Conservation (phyloP, 805 yeast genomes). For the Wickerhamiella nectarea region DNA sequence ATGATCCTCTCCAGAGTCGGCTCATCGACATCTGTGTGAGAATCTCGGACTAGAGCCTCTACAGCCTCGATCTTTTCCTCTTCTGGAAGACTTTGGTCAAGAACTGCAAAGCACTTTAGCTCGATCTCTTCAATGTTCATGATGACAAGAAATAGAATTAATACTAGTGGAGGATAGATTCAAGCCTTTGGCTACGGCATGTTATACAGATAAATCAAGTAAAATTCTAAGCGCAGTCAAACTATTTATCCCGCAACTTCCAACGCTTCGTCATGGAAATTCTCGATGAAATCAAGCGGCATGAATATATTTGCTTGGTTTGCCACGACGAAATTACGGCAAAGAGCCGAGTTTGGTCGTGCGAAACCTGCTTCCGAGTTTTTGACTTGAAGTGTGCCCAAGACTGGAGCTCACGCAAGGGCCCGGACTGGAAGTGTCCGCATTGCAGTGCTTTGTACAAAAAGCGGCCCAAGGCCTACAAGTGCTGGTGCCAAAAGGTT, state of each 20-base stretch:
- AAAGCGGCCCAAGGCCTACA: constrained; percentile 9
- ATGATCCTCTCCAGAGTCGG: constrained; percentile 27
- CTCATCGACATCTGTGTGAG: constrained; percentile 13
- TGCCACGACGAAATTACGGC: constrained; percentile 74
- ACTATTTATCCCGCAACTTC: not conserved
- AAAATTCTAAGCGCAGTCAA: too few species aligned
- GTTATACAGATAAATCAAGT: too few species aligned
- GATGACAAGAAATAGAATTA: not conserved
- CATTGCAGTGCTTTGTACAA: constrained; percentile 14
- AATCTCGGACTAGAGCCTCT: constrained; percentile 25
- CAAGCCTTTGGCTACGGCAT: too few species aligned
- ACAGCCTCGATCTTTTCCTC: constrained; percentile 31
- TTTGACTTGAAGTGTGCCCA: constrained; percentile 75
- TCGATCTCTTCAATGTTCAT: constrained; percentile 2
- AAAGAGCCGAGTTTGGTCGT: constrained; percentile 61
- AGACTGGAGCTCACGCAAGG: constrained; percentile 72
- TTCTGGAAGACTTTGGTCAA: constrained; percentile 26
- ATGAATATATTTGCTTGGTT: constrained; percentile 70
- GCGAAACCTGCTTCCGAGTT: constrained; percentile 63
- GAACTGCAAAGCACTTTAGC: constrained; percentile 22
- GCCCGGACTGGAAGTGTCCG: constrained; percentile 19
- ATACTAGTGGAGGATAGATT: not conserved
- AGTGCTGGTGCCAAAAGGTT: constrained; percentile 20
- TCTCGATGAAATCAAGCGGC: constrained; percentile 44
- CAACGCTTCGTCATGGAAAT: constrained; percentile 14